Evolutionary conservation across 257 asterid species (phyloP), one percentile per base, ranked within the genome.

Genomic region (Scutellaria baicalensis): DNA sequence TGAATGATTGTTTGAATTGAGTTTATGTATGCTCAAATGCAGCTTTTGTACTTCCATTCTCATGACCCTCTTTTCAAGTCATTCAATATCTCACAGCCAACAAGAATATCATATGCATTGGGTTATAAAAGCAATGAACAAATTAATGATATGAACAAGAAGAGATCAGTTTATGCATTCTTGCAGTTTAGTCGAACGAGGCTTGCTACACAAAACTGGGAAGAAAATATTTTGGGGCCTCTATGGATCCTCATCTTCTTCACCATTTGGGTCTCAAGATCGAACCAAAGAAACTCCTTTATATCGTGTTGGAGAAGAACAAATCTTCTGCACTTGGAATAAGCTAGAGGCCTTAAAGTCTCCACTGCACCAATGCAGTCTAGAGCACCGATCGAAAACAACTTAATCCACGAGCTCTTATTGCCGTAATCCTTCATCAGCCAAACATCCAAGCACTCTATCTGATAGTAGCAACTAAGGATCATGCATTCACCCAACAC

Each of bases 391-490:
- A 77, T 21, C 1, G 80, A 76, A 64, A 76, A 76, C 76, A 76
- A 57, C 69, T 70, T 70, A 31, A 9, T 6, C 80, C 80, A 76
- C 56, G 76, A 64, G 27, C 20, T 56, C 31, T 56, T 20, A 48
- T 38, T 59, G 7, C 74, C 81, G 38, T 70, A 77, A 16, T 71
- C 74, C 66, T 50, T 43, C 77, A 77, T 71, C 77, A 51, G 49
- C 81, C 81, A 77, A 0, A 77, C 70, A 12, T 71, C 81, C 55
- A 77, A 65, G 40, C 66, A 69, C 40, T 70, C 81, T 38, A 64
- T 59, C 76, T 70, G 73, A 60, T 76, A 70, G 50, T 64, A 64
- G 68, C 80, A 76, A 64, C 80, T 56, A 21, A 76, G 52, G 57
- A 50, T 54, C 76, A 76, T 70, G 16, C 76, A 76, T 50, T 73